Percentiles rank a stretch among this genome's conserved stretches.
Evolutionary conservation across 106 monocot species (phyloP).

Genomic region (Dioscorea zingiberensis): DNA sequence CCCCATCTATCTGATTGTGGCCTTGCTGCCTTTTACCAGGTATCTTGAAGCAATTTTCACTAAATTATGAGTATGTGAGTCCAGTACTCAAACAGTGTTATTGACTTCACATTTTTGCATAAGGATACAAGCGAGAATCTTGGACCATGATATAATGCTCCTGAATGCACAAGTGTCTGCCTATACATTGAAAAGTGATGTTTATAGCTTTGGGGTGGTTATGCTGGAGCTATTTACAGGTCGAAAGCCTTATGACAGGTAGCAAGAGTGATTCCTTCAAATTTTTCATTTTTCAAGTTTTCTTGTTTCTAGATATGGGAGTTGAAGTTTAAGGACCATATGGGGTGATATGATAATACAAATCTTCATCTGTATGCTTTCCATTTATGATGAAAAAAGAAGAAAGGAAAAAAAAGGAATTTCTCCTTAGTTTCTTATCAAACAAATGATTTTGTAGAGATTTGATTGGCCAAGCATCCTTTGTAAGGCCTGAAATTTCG

Average conservation of each 20-base stretch:
- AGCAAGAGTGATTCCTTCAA: not conserved
- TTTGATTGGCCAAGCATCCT: too few relatives aligned
- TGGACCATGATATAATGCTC: constrained; percentile 63
- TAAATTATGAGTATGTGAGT: not conserved
- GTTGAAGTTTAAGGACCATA: too few relatives aligned
- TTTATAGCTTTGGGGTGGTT: constrained; percentile 86
- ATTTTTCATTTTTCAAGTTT: too few relatives aligned
- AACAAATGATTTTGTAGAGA: too few relatives aligned
- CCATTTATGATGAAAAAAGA: not conserved
- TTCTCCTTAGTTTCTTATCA: too few relatives aligned
- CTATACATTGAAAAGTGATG: constrained; percentile 75
- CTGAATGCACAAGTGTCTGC: constrained; percentile 56
- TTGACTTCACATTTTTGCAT: not conserved
- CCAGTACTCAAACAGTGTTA: not conserved
- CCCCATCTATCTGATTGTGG: constrained; percentile 80
- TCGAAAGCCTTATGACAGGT: constrained; percentile 87
- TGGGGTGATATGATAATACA: too few relatives aligned
- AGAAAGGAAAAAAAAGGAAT: too few relatives aligned
- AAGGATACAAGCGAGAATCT: constrained; percentile 53
- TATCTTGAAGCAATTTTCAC: constrained; percentile 2
- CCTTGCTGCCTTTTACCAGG: constrained; percentile 59
- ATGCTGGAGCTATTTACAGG: constrained; percentile 94
- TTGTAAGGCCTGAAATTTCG: too few relatives aligned
- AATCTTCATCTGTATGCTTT: not conserved
- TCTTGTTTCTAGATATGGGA: too few relatives aligned